Base-by-base conservation (phyloP, 176 grass and related monocot genomes). In the Canna indica region DNA sequence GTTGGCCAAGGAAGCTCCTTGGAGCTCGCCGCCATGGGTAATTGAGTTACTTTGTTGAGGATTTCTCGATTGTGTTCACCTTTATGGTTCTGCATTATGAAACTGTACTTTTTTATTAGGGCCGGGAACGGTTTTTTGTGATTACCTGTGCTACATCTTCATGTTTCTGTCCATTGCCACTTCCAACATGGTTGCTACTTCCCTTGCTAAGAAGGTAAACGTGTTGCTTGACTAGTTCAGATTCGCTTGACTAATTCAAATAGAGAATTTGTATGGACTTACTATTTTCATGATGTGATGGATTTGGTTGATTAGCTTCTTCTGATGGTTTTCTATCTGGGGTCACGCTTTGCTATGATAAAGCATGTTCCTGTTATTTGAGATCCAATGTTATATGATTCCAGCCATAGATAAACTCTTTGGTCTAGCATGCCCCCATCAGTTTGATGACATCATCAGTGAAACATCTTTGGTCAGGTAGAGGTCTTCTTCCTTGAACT, bases 151-250 rank as follows among this genome's bases (percentile, higher is more conserved):
- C 75, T 92, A 97, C 48, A 80, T 92, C 63, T 97, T 97, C 83
- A 97, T 97, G 94, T 97, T 97, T 79, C 86, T 97, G 0, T 89
- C 89, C 0, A 70, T 97, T 39, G 86, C 94, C 9, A 97, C 88
- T 66, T 97, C 94, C 60, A 97, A 97, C 72, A 90, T 97, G 94
- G 89, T 97, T 76, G 94, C 94, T 44, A 97, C 94, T 36, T 87
- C 94, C 16, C 60, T 97, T 57, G 89, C 86, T 58, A 84, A 87
- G 80, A 82, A 97, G 94, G 89, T 97, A 77, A 18, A 34, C 5
- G 32, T 58, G 70, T 26, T 35, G 16, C 8, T 2, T 41, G 18
- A 18, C 1, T 1, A 17, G 29, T 28, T 17, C 32, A 34, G 16
- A 25, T 34, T 28, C 42, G 12, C 16, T 47, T 47, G 2, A 70